A percentile compares a stretch with the other conserved stretches of the same genome.
Evolutionary conservation across 306 rosid genomes (phyloP).

Genomic region (Canavalia gladiata): DNA sequence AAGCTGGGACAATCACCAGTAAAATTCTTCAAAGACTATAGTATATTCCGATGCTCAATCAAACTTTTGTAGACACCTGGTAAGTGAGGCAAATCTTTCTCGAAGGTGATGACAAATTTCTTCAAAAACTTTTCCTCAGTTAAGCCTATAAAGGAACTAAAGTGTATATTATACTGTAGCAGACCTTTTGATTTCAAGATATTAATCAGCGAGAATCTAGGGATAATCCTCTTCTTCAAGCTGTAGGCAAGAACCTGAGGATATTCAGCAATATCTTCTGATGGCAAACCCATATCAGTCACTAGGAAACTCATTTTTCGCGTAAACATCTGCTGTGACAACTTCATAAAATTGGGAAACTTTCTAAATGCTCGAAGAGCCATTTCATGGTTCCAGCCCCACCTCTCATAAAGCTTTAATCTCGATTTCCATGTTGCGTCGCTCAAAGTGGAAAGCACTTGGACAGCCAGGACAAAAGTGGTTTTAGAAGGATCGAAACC

Average conservation of each 20-base stretch:
- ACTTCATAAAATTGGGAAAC: slow-evolving; percentile 42
- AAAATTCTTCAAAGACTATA: background rate
- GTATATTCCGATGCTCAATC: background rate
- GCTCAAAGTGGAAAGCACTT: too few relatives aligned
- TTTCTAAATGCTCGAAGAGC: slow-evolving; percentile 46
- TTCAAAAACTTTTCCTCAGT: background rate
- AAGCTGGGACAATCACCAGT: background rate
- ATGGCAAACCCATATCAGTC: slow-evolving; percentile 32
- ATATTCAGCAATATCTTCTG: background rate
- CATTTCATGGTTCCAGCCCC: slow-evolving; percentile 47
- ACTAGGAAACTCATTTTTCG: slow-evolving; percentile 40
- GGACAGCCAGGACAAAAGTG: too few relatives aligned
- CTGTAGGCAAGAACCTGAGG: background rate
- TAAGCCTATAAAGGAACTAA: background rate
- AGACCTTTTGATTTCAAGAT: slow-evolving; percentile 28
- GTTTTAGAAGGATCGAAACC: too few relatives aligned
- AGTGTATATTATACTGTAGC: background rate
- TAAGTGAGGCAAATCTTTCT: slow-evolving; percentile 9
- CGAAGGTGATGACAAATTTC: background rate
- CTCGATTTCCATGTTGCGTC: too few relatives aligned
- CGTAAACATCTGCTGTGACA: slow-evolving; percentile 10
- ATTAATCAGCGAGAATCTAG: slow-evolving; percentile 10
- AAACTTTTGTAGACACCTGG: background rate
- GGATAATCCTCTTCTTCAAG: slow-evolving; percentile 51
- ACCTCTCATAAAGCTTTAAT: slow-evolving; percentile 38